Evolutionary conservation across 352 stramenopile species (phyloP).

Genomic region (Globisporangium cylindrosporum): DNA sequence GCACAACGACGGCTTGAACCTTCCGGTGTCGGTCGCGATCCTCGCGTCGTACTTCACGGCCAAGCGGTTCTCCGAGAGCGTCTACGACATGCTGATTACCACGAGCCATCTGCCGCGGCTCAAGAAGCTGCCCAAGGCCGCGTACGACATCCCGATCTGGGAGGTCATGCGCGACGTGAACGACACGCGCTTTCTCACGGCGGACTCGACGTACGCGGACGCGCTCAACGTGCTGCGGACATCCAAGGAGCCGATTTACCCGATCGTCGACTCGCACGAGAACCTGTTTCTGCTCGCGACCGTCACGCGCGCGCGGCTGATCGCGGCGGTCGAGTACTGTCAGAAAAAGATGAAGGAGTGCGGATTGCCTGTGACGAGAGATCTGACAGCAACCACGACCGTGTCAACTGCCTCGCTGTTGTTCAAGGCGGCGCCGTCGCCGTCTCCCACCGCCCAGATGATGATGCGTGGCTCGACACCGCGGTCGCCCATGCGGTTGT

Average conservation of each 20-base stretch:
- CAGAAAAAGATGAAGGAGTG: constrained; percentile 29
- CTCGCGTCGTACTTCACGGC: constrained; percentile 89
- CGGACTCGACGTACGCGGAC: constrained; percentile 70
- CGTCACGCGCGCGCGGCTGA: constrained; percentile 55
- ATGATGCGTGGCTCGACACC: too few species aligned
- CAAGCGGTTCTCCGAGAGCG: constrained; percentile 88
- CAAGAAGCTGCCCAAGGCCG: constrained; percentile 79
- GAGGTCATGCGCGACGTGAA: constrained; percentile 83
- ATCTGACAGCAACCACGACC: constrained; percentile 1
- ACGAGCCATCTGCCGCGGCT: constrained; percentile 75
- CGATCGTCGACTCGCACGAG: constrained; percentile 65
- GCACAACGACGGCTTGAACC: constrained; percentile 78
- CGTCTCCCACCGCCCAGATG: neutral
- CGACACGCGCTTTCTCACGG: constrained; percentile 58
- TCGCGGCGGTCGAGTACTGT: constrained; percentile 57
- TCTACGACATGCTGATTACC: constrained; percentile 90
- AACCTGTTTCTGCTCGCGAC: constrained; percentile 66
- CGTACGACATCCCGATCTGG: constrained; percentile 81
- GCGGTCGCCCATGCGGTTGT: neutral
- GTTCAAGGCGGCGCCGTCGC: constrained; percentile 23
- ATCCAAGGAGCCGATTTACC: constrained; percentile 65
- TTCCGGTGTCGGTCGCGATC: constrained; percentile 88
- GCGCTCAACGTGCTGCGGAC: constrained; percentile 42
- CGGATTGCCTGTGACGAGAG: neutral
- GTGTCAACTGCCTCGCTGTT: constrained; percentile 28